Percentiles rank a stretch among this genome's conserved stretches.
Conservation (phyloP, 108 stramenopile genomes). For the Craspedostauros australis region DNA sequence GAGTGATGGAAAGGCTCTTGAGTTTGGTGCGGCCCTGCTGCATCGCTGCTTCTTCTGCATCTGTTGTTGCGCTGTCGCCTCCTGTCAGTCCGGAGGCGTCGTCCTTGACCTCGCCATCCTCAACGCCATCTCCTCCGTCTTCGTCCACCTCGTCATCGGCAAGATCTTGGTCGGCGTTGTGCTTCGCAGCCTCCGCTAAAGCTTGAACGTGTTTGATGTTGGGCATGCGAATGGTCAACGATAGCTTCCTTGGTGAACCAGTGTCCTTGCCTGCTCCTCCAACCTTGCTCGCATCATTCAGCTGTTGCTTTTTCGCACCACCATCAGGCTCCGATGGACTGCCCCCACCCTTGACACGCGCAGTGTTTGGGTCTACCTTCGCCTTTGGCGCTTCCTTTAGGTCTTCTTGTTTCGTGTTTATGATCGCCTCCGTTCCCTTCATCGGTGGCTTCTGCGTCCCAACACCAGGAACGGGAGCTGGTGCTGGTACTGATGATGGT, state of each 20-base stretch:
- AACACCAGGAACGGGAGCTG: too few relatives aligned
- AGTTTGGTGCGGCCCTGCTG: too few relatives aligned
- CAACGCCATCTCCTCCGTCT: slow-evolving; percentile 8
- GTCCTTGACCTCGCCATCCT: slow-evolving; percentile 13
- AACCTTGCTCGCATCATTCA: neutral
- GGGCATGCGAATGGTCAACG: slow-evolving; percentile 33
- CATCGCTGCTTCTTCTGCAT: neutral
- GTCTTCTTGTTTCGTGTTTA: too few relatives aligned
- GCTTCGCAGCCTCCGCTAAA: neutral
- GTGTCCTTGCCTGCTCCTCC: neutral
- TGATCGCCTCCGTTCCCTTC: too few relatives aligned
- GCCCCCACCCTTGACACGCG: too few relatives aligned
- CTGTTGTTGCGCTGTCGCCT: slow-evolving; percentile 1
- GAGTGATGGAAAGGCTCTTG: too few relatives aligned
- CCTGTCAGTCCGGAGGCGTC: slow-evolving; percentile 1
- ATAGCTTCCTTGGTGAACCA: slow-evolving; percentile 19
- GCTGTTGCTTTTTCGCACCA: too few relatives aligned
- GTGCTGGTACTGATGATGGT: too few relatives aligned
- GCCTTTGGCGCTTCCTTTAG: too few relatives aligned
- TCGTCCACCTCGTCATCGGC: slow-evolving; percentile 9
- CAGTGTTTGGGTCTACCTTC: too few relatives aligned
- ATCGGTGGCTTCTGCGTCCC: too few relatives aligned
- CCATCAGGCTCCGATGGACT: slow-evolving; percentile 1
- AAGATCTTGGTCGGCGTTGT: slow-evolving; percentile 2
- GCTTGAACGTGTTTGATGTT: slow-evolving; percentile 15